Evolutionary conservation across 495 filamentous ascomycete genomes (phyloP).

Genomic region (Paragyromitra xinjiangensis): DNA sequence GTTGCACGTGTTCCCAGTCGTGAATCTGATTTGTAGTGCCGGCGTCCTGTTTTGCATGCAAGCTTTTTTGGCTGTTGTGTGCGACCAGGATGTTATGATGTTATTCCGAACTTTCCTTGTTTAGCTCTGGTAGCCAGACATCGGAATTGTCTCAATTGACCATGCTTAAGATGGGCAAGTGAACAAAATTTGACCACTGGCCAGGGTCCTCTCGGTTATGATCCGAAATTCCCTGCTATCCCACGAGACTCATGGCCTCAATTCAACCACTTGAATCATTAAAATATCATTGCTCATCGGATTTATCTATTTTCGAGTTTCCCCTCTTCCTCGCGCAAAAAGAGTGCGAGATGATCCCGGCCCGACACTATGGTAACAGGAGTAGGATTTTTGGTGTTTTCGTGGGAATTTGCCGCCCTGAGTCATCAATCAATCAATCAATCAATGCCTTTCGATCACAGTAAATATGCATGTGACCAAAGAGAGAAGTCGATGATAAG

Average conservation of each 20-base stretch:
- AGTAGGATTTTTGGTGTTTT: not conserved
- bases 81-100: not conserved
- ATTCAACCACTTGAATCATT: too few relatives aligned
- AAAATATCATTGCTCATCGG: too few relatives aligned
- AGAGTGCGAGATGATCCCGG: not conserved
- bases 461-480: not conserved
- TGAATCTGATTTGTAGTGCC: conserved; percentile 28
- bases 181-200: not conserved
- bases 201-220: not conserved
- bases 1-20: conserved; percentile 38
- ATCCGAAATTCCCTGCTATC: not conserved
- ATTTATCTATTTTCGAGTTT: too few relatives aligned
- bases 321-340: too few relatives aligned
- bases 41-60: not conserved
- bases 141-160: not conserved
- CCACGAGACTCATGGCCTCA: too few relatives aligned
- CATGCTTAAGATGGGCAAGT: not conserved
- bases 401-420: not conserved
- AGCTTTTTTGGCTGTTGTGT: not conserved
- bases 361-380: not conserved
- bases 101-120: not conserved
- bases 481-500: not conserved
- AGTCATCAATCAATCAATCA: not conserved
- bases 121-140: not conserved
- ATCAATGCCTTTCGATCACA: not conserved